Evolutionary conservation across 2,329 filamentous ascomycete species (phyloP), one percentile per base, ranked within the genome.

Genomic region (Diplodia intermedia): DNA sequence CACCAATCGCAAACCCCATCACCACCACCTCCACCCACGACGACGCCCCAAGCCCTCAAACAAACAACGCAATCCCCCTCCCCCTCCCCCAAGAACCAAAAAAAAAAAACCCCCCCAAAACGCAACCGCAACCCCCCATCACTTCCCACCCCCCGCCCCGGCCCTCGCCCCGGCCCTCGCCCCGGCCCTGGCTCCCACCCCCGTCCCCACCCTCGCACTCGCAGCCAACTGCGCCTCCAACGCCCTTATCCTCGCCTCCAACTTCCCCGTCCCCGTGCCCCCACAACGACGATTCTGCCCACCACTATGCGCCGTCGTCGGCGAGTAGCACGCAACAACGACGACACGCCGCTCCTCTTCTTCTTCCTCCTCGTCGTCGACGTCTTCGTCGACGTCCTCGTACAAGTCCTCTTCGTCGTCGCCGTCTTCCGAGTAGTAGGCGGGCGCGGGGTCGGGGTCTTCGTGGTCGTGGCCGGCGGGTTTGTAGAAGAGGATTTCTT

Each of bases 151-250:
- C 31, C 31, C 31, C 31, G 1, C 8, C 31, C 31, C 31, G 23
- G 23, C 23, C 23, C 23, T 23, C 2, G 23, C 23, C 23, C 23
- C 23, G 23, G 23, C 2, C 23, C 23, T 3, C 0, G 0, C 23
- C 23, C 23, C 23, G 2, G 23, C 23, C 18, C 53, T 1, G 6
- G 4, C 15, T 12, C n/a, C 6, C 18, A 1, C 20, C 53, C 29
- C 52, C n/a, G 5, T 23, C 11, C 2, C 7, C n/a, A 15, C 20
- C n/a, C 55, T 40, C 14, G 11, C 36, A 36, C 23, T 9, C 36
- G 56, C 56, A 20, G 20, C 23, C 20, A 60, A 26, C 56, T 60
- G 38, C 56, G 56, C 56, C 36, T 47, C 56, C 36, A 60, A 26
- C 20, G 56, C 56, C 12, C 56, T 14, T 7, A 60, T 47, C 23